A percentile compares a stretch with the other conserved stretches of the same genome.
Conservation (phyloP, 148 eudicot species). For the Heliosperma pusillum region DNA sequence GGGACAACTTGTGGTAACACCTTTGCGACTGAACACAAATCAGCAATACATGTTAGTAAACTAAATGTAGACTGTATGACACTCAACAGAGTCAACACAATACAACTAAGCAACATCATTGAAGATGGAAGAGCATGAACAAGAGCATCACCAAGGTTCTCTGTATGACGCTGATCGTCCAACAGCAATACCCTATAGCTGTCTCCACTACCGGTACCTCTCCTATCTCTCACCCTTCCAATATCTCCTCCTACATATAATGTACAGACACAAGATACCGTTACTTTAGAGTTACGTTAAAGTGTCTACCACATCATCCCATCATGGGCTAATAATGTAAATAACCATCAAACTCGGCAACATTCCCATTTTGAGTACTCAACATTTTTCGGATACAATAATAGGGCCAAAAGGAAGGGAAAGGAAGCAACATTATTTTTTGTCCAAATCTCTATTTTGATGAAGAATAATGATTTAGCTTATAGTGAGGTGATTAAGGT, state of each 20-base stretch:
- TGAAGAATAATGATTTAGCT: too few relatives aligned
- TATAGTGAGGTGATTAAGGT: too few relatives aligned
- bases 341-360: too few relatives aligned
- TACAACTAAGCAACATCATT: conserved; percentile 7
- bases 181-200: conserved; percentile 38
- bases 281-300: too few relatives aligned
- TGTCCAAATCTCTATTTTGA: too few relatives aligned
- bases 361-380: too few relatives aligned
- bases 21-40: conserved; percentile 32
- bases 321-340: too few relatives aligned
- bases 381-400: too few relatives aligned
- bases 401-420: too few relatives aligned
- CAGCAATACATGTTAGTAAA: conserved; percentile 11
- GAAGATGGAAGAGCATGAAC: background rate
- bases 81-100: too few relatives aligned
- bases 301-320: too few relatives aligned
- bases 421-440: too few relatives aligned
- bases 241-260: conserved; percentile 45
- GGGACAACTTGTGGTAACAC: conserved; percentile 39
- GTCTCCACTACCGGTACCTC: conserved; percentile 35
- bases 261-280: background rate
- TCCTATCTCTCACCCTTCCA: conserved; percentile 33
- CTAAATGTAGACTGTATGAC: background rate
- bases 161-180: conserved; percentile 43
- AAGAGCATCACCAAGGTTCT: conserved; percentile 29